Conservation (phyloP, 106 monocot genomes). For the Triglochin maritima region DNA sequence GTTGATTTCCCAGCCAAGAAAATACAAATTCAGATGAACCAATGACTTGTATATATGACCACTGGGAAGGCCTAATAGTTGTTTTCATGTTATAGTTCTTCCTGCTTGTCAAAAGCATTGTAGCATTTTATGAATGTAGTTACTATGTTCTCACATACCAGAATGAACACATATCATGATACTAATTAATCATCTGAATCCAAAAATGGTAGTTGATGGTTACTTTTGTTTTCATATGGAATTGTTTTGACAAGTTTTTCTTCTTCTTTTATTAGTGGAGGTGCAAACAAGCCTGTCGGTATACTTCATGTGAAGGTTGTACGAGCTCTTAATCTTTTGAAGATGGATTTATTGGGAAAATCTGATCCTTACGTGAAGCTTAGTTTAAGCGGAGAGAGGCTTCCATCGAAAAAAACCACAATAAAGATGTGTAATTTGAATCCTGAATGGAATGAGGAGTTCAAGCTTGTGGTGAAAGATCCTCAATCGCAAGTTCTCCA, state of each 20-base stretch:
- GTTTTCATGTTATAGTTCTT: no score
- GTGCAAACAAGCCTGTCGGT: slow-evolving; percentile 76
- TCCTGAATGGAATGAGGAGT: slow-evolving; percentile 90
- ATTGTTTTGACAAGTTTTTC: background rate
- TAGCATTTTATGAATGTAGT: no score
- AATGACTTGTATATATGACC: no score
- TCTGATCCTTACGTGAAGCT: slow-evolving; percentile 90
- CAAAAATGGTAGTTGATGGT: background rate
- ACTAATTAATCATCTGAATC: background rate
- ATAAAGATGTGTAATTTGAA: slow-evolving; percentile 83
- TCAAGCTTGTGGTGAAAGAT: slow-evolving; percentile 81
- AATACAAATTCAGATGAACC: no score
- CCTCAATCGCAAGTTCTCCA: slow-evolving; percentile 78
- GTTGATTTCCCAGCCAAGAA: no score
- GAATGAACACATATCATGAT: no score
- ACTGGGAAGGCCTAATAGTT: no score
- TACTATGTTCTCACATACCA: no score
- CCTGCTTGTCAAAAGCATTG: no score
- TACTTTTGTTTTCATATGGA: background rate
- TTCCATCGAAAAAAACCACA: slow-evolving; percentile 75
- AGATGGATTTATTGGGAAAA: slow-evolving; percentile 92
- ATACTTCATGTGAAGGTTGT: slow-evolving; percentile 77
- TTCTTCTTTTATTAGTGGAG: slow-evolving; percentile 25
- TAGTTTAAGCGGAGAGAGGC: slow-evolving; percentile 67
- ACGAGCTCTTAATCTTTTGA: slow-evolving; percentile 64